These are phyloP conservation scores for Pseudozyma flocculosa DNA, from an alignment of 1,284 basidiomycete genomes.

Conservation along the genomic window DNA sequence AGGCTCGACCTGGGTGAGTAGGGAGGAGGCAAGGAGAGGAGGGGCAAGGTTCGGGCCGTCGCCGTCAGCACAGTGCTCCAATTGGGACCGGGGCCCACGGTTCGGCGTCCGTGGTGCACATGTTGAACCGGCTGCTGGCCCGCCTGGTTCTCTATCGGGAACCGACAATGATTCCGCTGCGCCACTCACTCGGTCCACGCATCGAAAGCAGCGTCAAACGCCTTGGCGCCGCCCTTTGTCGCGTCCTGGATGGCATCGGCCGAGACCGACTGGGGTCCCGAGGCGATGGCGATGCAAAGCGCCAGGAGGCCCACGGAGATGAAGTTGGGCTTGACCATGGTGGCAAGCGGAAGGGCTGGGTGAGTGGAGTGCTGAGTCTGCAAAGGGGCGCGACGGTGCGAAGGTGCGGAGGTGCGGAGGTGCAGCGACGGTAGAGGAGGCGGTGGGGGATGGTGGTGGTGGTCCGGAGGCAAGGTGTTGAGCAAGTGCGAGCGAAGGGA, in stretches of 20 bases:
- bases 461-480: too few relatives aligned
- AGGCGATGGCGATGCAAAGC: conserved; percentile 42
- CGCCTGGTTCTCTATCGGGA: too few relatives aligned
- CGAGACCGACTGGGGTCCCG: conserved; percentile 33
- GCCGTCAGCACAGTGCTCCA: neutral
- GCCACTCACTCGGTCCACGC: conserved; percentile 53
- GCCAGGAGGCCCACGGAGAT: conserved; percentile 46
- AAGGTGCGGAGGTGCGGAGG: too few relatives aligned
- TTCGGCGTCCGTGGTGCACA: too few relatives aligned
- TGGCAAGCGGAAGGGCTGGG: conserved; percentile 4
- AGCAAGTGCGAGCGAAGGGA: too few relatives aligned
- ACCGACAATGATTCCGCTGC: too few relatives aligned
- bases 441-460: too few relatives aligned
- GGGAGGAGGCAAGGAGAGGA: neutral
- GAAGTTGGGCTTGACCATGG: conserved; percentile 46
- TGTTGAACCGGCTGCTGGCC: too few relatives aligned
- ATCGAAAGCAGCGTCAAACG: conserved; percentile 49
- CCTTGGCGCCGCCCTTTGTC: conserved; percentile 36
- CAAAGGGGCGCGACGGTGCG: too few relatives aligned
- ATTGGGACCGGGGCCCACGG: too few relatives aligned
- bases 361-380: too few relatives aligned
- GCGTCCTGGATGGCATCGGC: conserved; percentile 48
- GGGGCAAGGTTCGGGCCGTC: neutral
- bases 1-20: conserved; percentile 26
- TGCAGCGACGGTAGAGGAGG: too few relatives aligned